These are phyloP conservation scores for Neurospora sp. DNA, from an alignment of 495 filamentous ascomycete genomes.

Conservation along the genomic window DNA sequence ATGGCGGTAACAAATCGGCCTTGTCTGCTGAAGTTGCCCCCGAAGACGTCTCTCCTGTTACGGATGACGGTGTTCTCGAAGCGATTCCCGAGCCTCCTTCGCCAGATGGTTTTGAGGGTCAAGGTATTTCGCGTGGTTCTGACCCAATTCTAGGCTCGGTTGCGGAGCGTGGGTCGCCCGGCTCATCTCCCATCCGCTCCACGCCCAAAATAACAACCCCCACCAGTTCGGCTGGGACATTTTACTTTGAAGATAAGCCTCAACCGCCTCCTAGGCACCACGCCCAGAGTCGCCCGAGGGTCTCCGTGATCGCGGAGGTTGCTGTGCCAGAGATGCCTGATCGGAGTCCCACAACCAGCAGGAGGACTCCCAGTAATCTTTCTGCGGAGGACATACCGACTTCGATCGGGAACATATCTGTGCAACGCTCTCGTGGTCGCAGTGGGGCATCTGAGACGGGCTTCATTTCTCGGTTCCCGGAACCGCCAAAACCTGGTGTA, in stretches of 20 bases:
- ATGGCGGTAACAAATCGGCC: slow-evolving; percentile 10
- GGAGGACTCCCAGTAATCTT: slow-evolving; percentile 13
- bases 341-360: slow-evolving; percentile 21
- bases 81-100: not conserved
- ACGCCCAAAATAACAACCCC: slow-evolving; percentile 26
- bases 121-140: not conserved
- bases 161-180: slow-evolving; percentile 7
- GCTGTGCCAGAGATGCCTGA: slow-evolving; percentile 18
- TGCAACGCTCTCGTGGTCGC: slow-evolving; percentile 16
- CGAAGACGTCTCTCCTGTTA: not conserved
- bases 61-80: not conserved
- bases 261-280: slow-evolving; percentile 13
- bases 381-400: slow-evolving; percentile 17
- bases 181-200: slow-evolving; percentile 11
- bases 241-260: slow-evolving; percentile 23
- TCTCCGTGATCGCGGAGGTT: not conserved
- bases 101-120: not conserved
- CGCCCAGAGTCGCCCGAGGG: slow-evolving; percentile 1
- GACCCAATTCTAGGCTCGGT: slow-evolving; percentile 4
- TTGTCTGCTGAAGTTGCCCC: slow-evolving; percentile 3
- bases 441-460: slow-evolving; percentile 10
- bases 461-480: slow-evolving; percentile 4
- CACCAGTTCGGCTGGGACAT: slow-evolving; percentile 11
- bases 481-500: slow-evolving; percentile 1
- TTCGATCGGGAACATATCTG: slow-evolving; percentile 22